These are phyloP conservation scores for Apostasia ramifera DNA, from an alignment of 106 monocot genomes.

Conservation along the genomic window DNA sequence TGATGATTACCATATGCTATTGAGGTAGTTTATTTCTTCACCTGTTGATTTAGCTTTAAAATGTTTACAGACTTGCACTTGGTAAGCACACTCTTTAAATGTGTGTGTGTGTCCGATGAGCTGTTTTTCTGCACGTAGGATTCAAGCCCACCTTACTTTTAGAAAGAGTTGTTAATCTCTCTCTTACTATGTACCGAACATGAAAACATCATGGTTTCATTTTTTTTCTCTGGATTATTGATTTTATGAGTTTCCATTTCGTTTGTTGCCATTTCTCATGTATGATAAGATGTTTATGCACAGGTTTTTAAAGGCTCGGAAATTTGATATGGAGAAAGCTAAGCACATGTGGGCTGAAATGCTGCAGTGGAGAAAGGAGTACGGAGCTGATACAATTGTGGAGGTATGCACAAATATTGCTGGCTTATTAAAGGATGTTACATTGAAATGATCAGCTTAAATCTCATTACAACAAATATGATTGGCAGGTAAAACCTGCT, in stretches of 20 bases:
- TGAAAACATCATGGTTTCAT: too few species aligned
- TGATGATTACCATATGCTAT: conserved; percentile 51
- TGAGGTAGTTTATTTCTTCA: conserved; percentile 24
- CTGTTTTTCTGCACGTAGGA: too few species aligned
- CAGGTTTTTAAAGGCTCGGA: conserved; percentile 61
- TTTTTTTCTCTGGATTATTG: too few species aligned
- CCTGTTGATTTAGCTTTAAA: neutral
- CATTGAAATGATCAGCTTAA: too few species aligned
- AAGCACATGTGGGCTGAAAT: conserved; percentile 66
- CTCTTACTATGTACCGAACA: too few species aligned
- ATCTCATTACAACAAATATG: too few species aligned
- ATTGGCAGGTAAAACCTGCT: too few species aligned
- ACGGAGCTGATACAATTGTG: conserved; percentile 36
- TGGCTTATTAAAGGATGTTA: neutral
- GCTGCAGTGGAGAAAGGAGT: conserved; percentile 64
- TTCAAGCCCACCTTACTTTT: too few species aligned
- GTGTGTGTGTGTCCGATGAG: too few species aligned
- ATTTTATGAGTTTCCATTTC: neutral
- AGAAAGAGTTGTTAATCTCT: too few species aligned
- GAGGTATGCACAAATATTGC: conserved; percentile 27
- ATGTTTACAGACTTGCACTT: neutral
- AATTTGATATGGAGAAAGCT: conserved; percentile 67
- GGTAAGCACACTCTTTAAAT: too few species aligned
- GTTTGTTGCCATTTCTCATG: neutral
- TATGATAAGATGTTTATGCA: neutral